A percentile compares a stretch with the other conserved stretches of the same genome.
These are phyloP conservation scores for Hortaea sp. DNA, from an alignment of 2,329 filamentous ascomycete genomes.

Conservation along the genomic window DNA sequence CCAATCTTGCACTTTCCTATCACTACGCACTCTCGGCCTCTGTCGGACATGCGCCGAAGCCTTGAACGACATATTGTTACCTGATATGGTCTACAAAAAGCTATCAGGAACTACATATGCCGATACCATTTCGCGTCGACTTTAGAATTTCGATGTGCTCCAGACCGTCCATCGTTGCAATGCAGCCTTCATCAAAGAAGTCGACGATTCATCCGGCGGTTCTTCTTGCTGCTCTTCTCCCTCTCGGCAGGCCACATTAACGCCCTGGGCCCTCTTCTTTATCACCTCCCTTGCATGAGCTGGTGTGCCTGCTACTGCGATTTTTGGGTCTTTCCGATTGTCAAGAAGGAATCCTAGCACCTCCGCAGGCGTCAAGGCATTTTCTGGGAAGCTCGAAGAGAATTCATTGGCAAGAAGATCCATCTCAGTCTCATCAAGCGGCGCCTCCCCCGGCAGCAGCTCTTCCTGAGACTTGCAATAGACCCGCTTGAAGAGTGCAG, in stretches of 20 bases:
- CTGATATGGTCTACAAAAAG: too few species aligned
- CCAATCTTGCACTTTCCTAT: too few species aligned
- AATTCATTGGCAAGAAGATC: not conserved
- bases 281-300: not conserved
- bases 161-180: too few species aligned
- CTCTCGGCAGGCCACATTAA: not conserved
- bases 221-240: too few species aligned
- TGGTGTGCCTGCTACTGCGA: not conserved
- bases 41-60: too few species aligned
- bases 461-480: constrained; percentile 5
- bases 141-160: too few species aligned
- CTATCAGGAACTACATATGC: too few species aligned
- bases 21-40: too few species aligned
- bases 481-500: constrained; percentile 30
- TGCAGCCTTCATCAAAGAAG: too few species aligned
- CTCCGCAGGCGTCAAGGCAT: not conserved
- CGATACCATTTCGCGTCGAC: too few species aligned
- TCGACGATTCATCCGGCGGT: too few species aligned
- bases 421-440: not conserved
- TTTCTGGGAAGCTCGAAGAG: not conserved
- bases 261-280: not conserved
- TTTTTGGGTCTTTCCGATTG: not conserved
- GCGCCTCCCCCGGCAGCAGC: not conserved
- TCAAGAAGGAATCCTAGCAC: not conserved
- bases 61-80: too few species aligned